A percentile compares a stretch with the other conserved stretches of the same genome.
Conservation (phyloP, 116 monocot species). For the Iris pallida region DNA sequence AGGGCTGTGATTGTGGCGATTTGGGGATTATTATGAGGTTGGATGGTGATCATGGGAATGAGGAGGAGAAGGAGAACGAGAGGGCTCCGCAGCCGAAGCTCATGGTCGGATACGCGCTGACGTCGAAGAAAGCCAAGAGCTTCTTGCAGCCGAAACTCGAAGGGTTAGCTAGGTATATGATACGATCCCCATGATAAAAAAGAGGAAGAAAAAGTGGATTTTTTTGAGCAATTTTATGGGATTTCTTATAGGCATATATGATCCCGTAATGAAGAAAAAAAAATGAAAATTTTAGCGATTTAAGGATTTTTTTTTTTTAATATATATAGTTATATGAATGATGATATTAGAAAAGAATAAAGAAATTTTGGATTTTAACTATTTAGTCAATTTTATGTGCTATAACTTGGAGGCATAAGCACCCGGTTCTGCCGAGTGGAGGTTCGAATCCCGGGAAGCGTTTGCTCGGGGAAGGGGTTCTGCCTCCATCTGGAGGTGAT, state of each 20-base stretch:
- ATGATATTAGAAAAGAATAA: neutral
- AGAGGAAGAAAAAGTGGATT: neutral
- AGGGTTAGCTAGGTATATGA: slow-evolving; percentile 72
- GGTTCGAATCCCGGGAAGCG: no score
- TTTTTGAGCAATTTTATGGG: neutral
- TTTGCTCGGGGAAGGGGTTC: no score
- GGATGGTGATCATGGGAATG: slow-evolving; percentile 36
- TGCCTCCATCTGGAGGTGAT: no score
- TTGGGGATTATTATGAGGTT: slow-evolving; percentile 30
- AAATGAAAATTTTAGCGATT: neutral
- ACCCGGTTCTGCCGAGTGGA: no score
- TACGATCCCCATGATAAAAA: neutral
- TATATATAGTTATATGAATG: neutral
- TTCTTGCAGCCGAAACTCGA: slow-evolving; percentile 89
- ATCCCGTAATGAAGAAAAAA: neutral
- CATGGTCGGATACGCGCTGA: slow-evolving; percentile 88
- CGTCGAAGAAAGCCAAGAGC: slow-evolving; percentile 95
- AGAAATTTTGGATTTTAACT: no score
- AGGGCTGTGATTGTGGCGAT: neutral
- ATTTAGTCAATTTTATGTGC: no score
- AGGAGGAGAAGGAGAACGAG: slow-evolving; percentile 36
- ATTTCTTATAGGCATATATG: neutral
- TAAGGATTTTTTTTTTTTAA: neutral
- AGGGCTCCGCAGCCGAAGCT: slow-evolving; percentile 40
- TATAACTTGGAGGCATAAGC: no score